Conservation (phyloP, 371 early-diverging fungal genomes). For the Mortierella polycephala region DNA sequence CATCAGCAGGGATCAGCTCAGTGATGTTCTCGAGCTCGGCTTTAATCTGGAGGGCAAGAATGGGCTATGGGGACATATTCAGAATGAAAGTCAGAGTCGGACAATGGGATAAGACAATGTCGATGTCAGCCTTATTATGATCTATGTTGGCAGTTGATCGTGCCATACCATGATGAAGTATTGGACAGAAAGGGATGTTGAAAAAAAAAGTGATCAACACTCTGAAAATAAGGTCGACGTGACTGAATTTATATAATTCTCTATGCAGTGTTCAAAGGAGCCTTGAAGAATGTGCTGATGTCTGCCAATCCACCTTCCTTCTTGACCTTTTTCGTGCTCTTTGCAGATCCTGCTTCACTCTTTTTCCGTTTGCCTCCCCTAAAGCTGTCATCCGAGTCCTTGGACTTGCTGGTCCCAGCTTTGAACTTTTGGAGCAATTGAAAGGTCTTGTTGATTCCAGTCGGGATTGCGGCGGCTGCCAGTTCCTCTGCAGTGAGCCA, state of each 20-base stretch:
- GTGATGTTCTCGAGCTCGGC: constrained; percentile 89
- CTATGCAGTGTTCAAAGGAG: background rate
- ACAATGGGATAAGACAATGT: too few relatives aligned
- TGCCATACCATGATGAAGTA: too few relatives aligned
- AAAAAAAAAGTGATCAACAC: too few relatives aligned
- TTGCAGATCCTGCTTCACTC: background rate
- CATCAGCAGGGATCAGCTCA: constrained; percentile 69
- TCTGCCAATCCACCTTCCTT: constrained; percentile 16
- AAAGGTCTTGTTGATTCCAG: constrained; percentile 74
- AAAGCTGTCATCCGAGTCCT: background rate
- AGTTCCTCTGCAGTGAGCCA: constrained; percentile 69
- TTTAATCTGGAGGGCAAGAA: constrained; percentile 71
- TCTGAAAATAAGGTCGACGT: too few relatives aligned
- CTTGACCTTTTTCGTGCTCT: constrained; percentile 31
- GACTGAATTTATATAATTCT: too few relatives aligned
- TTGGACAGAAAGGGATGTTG: too few relatives aligned
- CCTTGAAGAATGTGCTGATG: constrained; percentile 25
- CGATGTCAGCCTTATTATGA: too few relatives aligned
- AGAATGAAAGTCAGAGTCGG: too few relatives aligned
- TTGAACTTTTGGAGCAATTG: constrained; percentile 61
- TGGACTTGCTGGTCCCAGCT: background rate
- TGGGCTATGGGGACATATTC: constrained; percentile 20
- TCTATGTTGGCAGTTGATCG: too few relatives aligned
- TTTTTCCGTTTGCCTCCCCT: constrained; percentile 14
- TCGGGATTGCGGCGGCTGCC: constrained; percentile 69